Evolutionary conservation across 352 stramenopile species (phyloP), one percentile per base, ranked within the genome.

Genomic region (Globisporangium takayamanum): DNA sequence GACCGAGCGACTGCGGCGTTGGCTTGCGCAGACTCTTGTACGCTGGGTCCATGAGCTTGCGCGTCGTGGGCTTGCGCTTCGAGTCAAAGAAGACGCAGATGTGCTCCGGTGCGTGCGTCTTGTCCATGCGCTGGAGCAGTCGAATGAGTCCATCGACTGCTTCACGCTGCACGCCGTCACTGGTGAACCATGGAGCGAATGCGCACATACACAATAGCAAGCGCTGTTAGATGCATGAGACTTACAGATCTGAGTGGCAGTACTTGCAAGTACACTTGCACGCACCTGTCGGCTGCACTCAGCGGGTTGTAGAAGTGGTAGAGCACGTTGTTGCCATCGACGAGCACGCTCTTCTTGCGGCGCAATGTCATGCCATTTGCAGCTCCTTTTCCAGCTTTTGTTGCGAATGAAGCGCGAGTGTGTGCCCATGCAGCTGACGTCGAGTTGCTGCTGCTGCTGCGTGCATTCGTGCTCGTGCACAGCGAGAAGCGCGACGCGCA

Each of bases 81-180:
- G 76, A 79, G 62, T 88, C 78, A 33, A 88, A 88, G 41, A 85
- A 71, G 14, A 88, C 78, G 7, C 66, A 75, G 55, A 88, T 75
- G 53, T 84, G 73, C 47, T 74, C 68, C 0, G 72, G 76, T 11
- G 53, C 25, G 48, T 87, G 74, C 11, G 57, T 75, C 37, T 80
- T 69, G 54, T 84, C 61, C 68, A 88, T 75, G 8, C 76, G 67
- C 14, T 62, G 58, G 25, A 88, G 57, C 18, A 82, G 51, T 11
- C 59, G 61, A 41, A 87, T 55, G 44, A 88, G 57, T 26, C 73
- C 72, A 12, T 84, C 67, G 33, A 76, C 68, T 3, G 76, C 78
- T n/a, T 73, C 59, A 33, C 65, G 76, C 33, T 70, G 64, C 15
- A 73, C 51, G 10, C 70, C 70, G 28, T 79, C 54, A 5, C 72